Conservation (phyloP, 176 grass and related monocot species). For the barley (Hordeum vulgare) region DNA sequence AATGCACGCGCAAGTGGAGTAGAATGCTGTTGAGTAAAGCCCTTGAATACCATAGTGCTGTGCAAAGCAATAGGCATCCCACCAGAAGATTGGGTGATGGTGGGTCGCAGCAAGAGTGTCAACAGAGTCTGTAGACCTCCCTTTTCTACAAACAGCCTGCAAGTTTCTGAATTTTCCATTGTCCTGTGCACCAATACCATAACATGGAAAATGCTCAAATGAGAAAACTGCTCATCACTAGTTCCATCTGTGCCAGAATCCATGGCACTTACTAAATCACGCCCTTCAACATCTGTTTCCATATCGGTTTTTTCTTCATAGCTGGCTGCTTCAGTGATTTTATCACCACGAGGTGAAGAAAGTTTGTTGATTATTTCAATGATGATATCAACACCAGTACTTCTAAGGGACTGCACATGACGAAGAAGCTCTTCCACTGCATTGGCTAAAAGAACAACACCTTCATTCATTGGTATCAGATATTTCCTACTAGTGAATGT, state of each 20-base stretch:
- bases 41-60: constrained; percentile 96
- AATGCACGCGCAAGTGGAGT: constrained; percentile 84
- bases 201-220: constrained; percentile 94
- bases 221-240: constrained; percentile 80
- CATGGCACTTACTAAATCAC: constrained; percentile 75
- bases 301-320: constrained; percentile 72
- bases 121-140: constrained; percentile 75
- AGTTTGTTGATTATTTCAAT: constrained; percentile 95
- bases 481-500: constrained; percentile 87
- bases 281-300: constrained; percentile 90
- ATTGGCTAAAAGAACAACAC: constrained; percentile 95
- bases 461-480: constrained; percentile 93
- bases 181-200: constrained; percentile 96
- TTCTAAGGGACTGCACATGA: constrained; percentile 88
- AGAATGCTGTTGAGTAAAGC: constrained; percentile 95
- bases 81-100: constrained; percentile 95
- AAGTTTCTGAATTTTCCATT: constrained; percentile 97
- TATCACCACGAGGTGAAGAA: constrained; percentile 44
- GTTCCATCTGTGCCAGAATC: constrained; percentile 50
- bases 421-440: constrained; percentile 93
- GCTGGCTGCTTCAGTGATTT: constrained; percentile 31
- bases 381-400: constrained; percentile 88
- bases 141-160: constrained; percentile 96
- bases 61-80: constrained; percentile 99
- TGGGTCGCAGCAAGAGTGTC: constrained; percentile 80